Percentiles rank a stretch among this genome's conserved stretches.
These are phyloP conservation scores for Hyaloperonospora arabidopsidis DNA, from an alignment of 352 stramenopile genomes.

Conservation along the genomic window DNA sequence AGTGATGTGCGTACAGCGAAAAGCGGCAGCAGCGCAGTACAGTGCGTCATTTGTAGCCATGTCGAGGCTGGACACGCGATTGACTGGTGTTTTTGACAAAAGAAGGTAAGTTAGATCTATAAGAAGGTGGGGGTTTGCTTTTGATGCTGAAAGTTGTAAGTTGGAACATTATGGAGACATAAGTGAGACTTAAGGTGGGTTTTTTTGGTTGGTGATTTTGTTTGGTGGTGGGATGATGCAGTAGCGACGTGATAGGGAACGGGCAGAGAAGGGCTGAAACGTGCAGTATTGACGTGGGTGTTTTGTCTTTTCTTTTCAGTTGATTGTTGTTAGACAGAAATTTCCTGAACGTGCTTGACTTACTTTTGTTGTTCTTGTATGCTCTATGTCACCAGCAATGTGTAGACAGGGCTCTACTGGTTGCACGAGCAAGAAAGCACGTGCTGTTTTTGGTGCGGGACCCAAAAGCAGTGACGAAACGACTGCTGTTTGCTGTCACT, in stretches of 20 bases:
- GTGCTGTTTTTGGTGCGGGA: conserved; percentile 21
- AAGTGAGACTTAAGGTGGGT: too few relatives aligned
- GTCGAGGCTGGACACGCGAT: conserved; percentile 16
- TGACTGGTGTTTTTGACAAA: not conserved
- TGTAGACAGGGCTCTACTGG: conserved; percentile 12
- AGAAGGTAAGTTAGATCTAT: conserved; percentile 11
- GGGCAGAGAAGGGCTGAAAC: not conserved
- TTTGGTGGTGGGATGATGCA: too few relatives aligned
- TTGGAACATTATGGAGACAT: too few relatives aligned
- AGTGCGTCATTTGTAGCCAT: conserved; percentile 31
- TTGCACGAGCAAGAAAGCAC: conserved; percentile 8
- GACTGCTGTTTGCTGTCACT: conserved; percentile 14
- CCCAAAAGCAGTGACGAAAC: conserved; percentile 24
- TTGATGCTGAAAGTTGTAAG: not conserved
- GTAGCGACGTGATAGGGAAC: not conserved
- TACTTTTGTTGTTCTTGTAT: not conserved
- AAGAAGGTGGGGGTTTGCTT: not conserved
- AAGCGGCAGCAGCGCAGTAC: conserved; percentile 31
- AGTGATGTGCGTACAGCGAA: conserved; percentile 19
- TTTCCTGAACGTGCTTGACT: not conserved
- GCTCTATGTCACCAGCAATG: conserved; percentile 14
- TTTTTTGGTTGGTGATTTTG: too few relatives aligned
- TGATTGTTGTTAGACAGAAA: conserved; percentile 11
- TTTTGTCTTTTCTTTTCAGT: conserved; percentile 1
- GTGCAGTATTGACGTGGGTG: not conserved